Percentiles rank a stretch among this genome's conserved stretches.
These are phyloP conservation scores for Xylaria palmicola DNA, from an alignment of 495 filamentous ascomycete species.

Conservation along the genomic window DNA sequence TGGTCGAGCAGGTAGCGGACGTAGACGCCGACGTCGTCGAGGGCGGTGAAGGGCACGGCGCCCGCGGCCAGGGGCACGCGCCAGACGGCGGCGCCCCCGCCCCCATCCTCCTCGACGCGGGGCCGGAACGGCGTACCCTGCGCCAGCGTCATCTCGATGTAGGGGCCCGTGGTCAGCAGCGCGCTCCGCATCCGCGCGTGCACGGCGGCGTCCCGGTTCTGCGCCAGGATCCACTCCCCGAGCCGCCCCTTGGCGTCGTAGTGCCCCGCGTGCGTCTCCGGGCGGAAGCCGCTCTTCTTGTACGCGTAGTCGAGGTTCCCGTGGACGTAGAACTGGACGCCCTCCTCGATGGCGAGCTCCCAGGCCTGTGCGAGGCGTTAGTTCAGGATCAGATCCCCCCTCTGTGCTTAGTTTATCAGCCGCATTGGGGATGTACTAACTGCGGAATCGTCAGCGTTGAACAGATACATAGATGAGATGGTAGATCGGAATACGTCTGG, in stretches of 20 bases:
- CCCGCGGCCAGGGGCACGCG: conserved; percentile 43
- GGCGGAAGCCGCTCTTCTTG: conserved; percentile 46
- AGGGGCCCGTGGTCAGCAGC: conserved; percentile 53
- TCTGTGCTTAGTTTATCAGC: no score
- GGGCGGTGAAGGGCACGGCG: conserved; percentile 44
- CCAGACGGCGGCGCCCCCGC: conserved; percentile 48
- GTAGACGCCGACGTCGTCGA: conserved; percentile 55
- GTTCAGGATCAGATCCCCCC: no score
- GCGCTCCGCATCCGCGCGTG: conserved; percentile 44
- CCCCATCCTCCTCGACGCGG: conserved; percentile 34
- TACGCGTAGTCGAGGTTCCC: conserved; percentile 48
- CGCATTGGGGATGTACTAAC: neutral
- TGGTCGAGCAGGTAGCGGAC: conserved; percentile 59
- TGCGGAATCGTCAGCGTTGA: neutral
- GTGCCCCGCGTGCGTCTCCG: conserved; percentile 49
- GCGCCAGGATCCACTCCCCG: conserved; percentile 47
- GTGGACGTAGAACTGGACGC: conserved; percentile 54
- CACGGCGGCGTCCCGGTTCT: conserved; percentile 31
- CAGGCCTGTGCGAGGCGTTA: conserved; percentile 30
- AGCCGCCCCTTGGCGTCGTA: conserved; percentile 58
- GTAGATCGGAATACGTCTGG: neutral
- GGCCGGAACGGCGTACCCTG: conserved; percentile 37
- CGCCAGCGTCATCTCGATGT: conserved; percentile 52
- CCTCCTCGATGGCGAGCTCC: conserved; percentile 51
- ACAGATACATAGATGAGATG: no score